phyloP scores from a whole-genome alignment of 73 alveolate species.

The Diophrys sp. region DNA sequence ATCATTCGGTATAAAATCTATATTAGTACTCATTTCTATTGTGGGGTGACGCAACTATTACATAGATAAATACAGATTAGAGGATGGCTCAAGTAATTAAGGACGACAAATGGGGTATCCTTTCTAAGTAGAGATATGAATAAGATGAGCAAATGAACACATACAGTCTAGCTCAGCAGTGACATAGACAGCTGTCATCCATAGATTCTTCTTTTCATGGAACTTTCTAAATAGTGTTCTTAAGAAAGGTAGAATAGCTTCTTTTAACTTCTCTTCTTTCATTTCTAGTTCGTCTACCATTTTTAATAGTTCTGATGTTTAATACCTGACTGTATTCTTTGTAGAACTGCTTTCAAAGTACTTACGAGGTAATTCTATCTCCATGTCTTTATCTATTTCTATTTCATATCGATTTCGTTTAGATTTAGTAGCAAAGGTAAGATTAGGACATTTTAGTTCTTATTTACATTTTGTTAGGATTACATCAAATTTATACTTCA shows the following conservation, averaged over 20 bases:
- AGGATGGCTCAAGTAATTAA: background rate
- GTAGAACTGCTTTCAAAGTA: slow-evolving; percentile 51
- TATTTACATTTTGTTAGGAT: too few species aligned
- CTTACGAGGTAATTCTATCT: slow-evolving; percentile 14
- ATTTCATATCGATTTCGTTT: slow-evolving; percentile 19
- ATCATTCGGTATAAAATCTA: slow-evolving; percentile 50
- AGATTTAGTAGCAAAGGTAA: background rate
- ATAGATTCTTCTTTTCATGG: slow-evolving; percentile 14
- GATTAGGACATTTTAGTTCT: background rate
- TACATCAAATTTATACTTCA: background rate
- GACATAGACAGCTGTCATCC: slow-evolving; percentile 33
- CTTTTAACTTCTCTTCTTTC: slow-evolving; percentile 64
- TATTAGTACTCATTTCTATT: slow-evolving; percentile 18
- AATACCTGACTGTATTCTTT: slow-evolving; percentile 60
- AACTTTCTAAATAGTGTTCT: slow-evolving; percentile 44
- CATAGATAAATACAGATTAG: slow-evolving; percentile 10
- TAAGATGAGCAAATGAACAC: slow-evolving; percentile 24
- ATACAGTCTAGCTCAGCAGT: slow-evolving; percentile 51
- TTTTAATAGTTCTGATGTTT: slow-evolving; percentile 60
- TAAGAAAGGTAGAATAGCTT: slow-evolving; percentile 55
- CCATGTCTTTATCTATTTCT: background rate
- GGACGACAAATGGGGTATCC: slow-evolving; percentile 43
- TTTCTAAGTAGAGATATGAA: background rate
- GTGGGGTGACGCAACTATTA: slow-evolving; percentile 49
- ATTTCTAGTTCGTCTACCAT: slow-evolving; percentile 56